phyloP scores from a whole-genome alignment of 2,329 filamentous ascomycete species.

The Corinectria fuckeliana region DNA sequence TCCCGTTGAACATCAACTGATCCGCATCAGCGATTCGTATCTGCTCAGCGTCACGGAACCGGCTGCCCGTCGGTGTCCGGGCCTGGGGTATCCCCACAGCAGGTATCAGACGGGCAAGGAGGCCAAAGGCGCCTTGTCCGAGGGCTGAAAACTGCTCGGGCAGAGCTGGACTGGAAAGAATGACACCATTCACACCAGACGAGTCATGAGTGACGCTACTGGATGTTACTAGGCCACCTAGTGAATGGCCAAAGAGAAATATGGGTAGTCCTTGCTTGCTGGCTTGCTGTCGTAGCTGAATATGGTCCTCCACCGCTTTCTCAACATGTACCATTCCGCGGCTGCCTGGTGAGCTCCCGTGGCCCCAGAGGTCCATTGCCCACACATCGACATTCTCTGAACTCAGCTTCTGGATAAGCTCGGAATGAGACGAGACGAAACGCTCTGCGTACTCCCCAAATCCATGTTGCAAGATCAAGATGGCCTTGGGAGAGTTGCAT shows the following conservation, averaged over 20 bases:
- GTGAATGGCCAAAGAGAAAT: not conserved
- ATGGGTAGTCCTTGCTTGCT: not conserved
- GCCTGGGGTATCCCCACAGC: not conserved
- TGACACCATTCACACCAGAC: not conserved
- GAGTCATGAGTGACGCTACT: not conserved
- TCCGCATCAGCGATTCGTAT: not conserved
- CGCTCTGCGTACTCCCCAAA: not conserved
- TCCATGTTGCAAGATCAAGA: not conserved
- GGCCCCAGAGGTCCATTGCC: not conserved
- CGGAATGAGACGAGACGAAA: not conserved
- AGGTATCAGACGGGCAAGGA: not conserved
- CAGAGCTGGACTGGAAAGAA: not conserved
- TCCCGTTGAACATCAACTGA: not conserved
- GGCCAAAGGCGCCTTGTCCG: not conserved
- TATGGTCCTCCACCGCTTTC: not conserved
- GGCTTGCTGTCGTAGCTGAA: not conserved
- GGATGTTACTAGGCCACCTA: not conserved
- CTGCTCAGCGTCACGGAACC: not conserved
- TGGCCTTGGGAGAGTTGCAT: not conserved
- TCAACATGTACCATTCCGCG: not conserved
- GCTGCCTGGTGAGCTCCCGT: not conserved
- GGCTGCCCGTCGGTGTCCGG: not conserved
- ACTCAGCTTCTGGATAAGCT: not conserved
- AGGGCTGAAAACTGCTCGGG: not conserved
- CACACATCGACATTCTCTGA: not conserved